Evolutionary conservation across 2,329 filamentous ascomycete species (phyloP), one percentile per base, ranked within the genome.

Genomic region (Dothidotthia symphoricarpi): DNA sequence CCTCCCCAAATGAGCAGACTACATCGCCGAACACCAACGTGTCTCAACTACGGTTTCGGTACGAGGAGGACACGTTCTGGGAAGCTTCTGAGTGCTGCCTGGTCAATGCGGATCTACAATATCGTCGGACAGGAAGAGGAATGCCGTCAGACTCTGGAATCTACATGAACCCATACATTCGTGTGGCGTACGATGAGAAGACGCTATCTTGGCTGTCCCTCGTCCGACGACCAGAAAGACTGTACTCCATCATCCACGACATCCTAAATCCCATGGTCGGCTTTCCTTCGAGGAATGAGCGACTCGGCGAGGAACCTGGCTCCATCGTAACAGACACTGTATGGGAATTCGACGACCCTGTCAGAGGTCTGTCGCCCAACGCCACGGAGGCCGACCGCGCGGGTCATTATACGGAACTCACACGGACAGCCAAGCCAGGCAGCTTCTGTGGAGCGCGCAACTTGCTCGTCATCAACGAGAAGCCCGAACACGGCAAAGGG

Each of bases 91-190:
- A 75, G 51, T 74, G 71, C 56, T 74, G 72, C 41, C 56, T 75
- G 22, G 67, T 75, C 40, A 66, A 75, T 44, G 71, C 70, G 3
- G 71, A 73, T 41, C 59, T 75, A 24, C 61, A 57, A 33, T 57
- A 61, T 34, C 61, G 47, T 15, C 57, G 52, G 26, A 69, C 67
- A n/a, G 66, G 57, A 10, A 57, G 55, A 36, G 63, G 59, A 28
- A 66, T 62, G 17, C 66, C 61, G 1, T 51, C 59, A 8, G 72
- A 78, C 26, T 75, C 75, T 0, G 81, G 78, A 2, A 81, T 87
- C 34, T 88, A 80, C 57, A 78, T 88, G 72, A 89, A 89, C 57
- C 85, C 85, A 0, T 88, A 78, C 55, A 77, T 89, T 28, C 78
- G 85, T 13, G 83, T 86, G 4, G 81, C 85, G 1, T 88, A 89